Conservation (phyloP, 2,329 filamentous ascomycete genomes). For the Cercospora sp. region DNA sequence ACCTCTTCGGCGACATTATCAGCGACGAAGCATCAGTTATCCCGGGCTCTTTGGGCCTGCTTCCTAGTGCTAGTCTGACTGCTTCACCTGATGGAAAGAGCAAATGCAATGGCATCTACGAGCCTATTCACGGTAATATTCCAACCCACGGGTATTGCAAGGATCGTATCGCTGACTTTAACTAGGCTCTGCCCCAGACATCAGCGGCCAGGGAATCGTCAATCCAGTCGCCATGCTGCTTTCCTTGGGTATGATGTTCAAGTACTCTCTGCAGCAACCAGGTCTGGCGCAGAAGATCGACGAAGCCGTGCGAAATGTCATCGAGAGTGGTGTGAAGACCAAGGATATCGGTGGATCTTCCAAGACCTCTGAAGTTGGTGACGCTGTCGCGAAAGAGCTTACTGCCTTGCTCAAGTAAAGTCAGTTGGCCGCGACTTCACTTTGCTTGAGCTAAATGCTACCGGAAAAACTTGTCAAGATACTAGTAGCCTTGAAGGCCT, state of each 20-base stretch:
- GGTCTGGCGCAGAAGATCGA: constrained; percentile 78
- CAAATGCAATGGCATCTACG: constrained; percentile 91
- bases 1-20: constrained; percentile 95
- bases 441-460: background rate
- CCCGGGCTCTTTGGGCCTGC: constrained; percentile 81
- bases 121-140: constrained; percentile 87
- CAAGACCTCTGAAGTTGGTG: constrained; percentile 75
- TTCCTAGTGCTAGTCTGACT: constrained; percentile 84
- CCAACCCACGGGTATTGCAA: background rate
- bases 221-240: constrained; percentile 91
- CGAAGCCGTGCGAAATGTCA: constrained; percentile 73
- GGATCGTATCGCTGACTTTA: constrained; percentile 6
- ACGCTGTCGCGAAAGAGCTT: constrained; percentile 76
- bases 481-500: background rate
- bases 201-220: constrained; percentile 79
- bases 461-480: background rate
- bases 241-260: constrained; percentile 92
- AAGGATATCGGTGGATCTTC: constrained; percentile 80
- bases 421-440: background rate
- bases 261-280: constrained; percentile 82
- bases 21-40: constrained; percentile 94
- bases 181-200: constrained; percentile 80
- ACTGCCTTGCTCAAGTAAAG: constrained; percentile 30
- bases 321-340: constrained; percentile 77
- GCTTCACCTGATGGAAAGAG: constrained; percentile 82